Conservation (phyloP, 2,329 filamentous ascomycete species). For the Metarhizium humberi region DNA sequence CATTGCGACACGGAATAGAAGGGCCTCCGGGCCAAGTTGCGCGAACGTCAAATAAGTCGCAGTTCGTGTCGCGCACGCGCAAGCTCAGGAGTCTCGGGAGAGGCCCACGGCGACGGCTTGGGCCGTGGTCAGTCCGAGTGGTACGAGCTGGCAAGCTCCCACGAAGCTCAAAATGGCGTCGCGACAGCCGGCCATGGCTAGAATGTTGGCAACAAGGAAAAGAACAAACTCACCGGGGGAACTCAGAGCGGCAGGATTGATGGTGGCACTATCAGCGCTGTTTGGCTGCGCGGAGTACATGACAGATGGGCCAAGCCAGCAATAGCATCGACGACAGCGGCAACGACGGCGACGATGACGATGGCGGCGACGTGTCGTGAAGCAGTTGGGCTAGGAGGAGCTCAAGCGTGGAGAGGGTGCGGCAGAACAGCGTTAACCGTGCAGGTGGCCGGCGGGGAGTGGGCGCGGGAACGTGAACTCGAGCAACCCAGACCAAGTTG, state of each 20-base stretch:
- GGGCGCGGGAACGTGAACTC: slow-evolving; percentile 3
- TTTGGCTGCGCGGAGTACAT: slow-evolving; percentile 43
- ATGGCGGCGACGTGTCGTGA: slow-evolving; percentile 49
- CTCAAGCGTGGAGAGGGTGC: slow-evolving; percentile 29
- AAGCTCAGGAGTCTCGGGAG: background rate
- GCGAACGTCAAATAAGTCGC: background rate
- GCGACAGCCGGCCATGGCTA: background rate
- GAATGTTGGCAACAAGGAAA: background rate
- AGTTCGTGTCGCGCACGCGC: background rate
- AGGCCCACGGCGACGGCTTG: slow-evolving; percentile 5
- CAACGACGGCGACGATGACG: slow-evolving; percentile 17
- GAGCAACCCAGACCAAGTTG: background rate
- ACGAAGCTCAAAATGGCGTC: background rate
- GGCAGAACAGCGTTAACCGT: slow-evolving; percentile 36
- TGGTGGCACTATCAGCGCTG: slow-evolving; percentile 77
- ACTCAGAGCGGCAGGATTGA: slow-evolving; percentile 82
- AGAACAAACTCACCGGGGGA: slow-evolving; percentile 52
- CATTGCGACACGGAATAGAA: slow-evolving; percentile 8
- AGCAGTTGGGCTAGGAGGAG: slow-evolving; percentile 44
- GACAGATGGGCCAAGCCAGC: slow-evolving; percentile 17
- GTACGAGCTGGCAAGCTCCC: background rate
- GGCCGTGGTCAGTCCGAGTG: background rate
- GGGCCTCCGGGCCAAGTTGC: background rate
- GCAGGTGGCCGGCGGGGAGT: slow-evolving; percentile 30
- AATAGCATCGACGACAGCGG: slow-evolving; percentile 8